phyloP scores from a whole-genome alignment of 192 early-diverging fungal genomes.

The Linnemannia hyalina region DNA sequence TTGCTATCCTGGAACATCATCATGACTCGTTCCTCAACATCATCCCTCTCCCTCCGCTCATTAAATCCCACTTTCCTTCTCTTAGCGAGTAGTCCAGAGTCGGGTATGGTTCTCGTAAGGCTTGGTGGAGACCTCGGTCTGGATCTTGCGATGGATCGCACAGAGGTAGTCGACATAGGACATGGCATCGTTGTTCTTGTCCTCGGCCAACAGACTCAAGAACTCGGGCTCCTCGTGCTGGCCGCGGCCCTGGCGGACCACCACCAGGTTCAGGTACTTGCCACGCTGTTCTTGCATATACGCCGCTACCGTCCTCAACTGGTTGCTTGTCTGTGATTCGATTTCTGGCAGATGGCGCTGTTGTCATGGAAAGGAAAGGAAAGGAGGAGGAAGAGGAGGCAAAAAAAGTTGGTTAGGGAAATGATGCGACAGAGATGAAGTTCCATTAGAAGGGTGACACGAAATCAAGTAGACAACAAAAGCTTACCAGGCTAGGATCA shows the following conservation, averaged over 20 bases:
- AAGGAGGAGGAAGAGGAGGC: not conserved
- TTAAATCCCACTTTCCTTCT: not conserved
- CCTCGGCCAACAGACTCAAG: constrained; percentile 84
- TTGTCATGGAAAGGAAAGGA: not conserved
- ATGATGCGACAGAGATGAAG: not conserved
- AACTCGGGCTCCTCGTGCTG: constrained; percentile 89
- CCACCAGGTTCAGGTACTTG: constrained; percentile 74
- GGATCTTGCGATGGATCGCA: constrained; percentile 89
- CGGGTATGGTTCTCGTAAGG: constrained; percentile 13
- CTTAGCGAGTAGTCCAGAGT: constrained; percentile 27
- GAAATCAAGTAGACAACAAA: not conserved
- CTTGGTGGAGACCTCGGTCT: constrained; percentile 69
- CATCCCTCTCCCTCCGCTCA: not conserved
- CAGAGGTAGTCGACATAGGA: constrained; percentile 95
- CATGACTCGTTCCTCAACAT: not conserved
- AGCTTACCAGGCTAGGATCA: constrained; percentile 72
- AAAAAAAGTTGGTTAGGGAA: constrained; percentile 12
- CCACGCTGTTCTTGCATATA: constrained; percentile 75
- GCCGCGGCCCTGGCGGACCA: constrained; percentile 91
- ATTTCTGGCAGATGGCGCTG: constrained; percentile 77
- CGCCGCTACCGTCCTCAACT: constrained; percentile 72
- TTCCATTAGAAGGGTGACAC: not conserved
- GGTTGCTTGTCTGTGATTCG: constrained; percentile 65
- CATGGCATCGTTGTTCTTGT: constrained; percentile 89
- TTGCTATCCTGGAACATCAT: not conserved